Conservation (phyloP, 805 yeast genomes). For the Citeromyces matritensis region DNA sequence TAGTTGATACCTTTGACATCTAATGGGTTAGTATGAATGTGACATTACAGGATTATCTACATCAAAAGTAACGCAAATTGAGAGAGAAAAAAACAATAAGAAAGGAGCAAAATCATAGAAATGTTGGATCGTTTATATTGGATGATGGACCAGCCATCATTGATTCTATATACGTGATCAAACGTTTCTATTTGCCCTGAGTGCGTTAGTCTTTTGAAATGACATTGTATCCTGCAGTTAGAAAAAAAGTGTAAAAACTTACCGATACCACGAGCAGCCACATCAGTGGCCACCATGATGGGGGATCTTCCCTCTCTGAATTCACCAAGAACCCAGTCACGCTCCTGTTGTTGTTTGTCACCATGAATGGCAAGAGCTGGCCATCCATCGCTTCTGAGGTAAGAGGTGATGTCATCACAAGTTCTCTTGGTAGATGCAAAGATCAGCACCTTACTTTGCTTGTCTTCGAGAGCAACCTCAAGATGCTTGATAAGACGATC, state of each 20-base stretch:
- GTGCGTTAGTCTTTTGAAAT: too few species aligned
- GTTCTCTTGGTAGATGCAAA: conserved; percentile 96
- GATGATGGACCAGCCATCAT: too few species aligned
- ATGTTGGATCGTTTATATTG: background rate
- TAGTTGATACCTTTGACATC: conserved; percentile 96
- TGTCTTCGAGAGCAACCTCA: conserved; percentile 61
- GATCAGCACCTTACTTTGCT: conserved; percentile 65
- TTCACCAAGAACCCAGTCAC: conserved; percentile 96
- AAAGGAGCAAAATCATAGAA: too few species aligned
- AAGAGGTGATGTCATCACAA: conserved; percentile 89
- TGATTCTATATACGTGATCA: too few species aligned
- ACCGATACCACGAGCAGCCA: conserved; percentile 99
- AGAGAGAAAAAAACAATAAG: too few species aligned
- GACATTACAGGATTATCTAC: too few species aligned
- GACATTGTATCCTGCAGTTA: background rate
- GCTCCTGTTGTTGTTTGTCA: conserved; percentile 93
- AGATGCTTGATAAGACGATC: conserved; percentile 77
- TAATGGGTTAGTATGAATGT: conserved; percentile 11
- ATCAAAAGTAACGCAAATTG: too few species aligned
- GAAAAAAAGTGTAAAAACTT: conserved; percentile 28
- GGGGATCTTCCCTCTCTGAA: conserved; percentile 89
- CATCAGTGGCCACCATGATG: conserved; percentile 98
- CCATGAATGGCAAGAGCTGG: conserved; percentile 98
- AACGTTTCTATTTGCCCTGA: too few species aligned
- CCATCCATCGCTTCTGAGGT: conserved; percentile 94